These are phyloP conservation scores for Volvariella volvacea DNA, from an alignment of 1,284 basidiomycete species.

Conservation along the genomic window DNA sequence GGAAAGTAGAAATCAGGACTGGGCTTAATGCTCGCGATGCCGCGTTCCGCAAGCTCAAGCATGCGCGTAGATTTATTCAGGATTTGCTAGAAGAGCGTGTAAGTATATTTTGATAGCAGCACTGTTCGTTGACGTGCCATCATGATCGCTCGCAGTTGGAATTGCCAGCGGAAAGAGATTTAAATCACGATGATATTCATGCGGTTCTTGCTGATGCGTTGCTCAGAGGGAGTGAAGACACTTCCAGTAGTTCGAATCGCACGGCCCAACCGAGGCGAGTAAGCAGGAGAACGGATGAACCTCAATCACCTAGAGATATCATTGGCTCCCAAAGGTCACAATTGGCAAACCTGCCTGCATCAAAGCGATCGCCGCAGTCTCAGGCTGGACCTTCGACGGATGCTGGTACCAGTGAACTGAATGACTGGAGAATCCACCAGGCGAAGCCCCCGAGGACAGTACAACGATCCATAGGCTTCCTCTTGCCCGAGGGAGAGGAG, in stretches of 20 bases:
- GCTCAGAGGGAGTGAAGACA: not conserved
- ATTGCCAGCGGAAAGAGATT: not conserved
- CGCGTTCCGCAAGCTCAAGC: constrained; percentile 28
- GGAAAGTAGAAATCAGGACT: constrained; percentile 20
- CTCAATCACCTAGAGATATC: too few species aligned
- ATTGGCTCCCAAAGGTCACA: too few species aligned
- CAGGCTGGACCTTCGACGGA: too few species aligned
- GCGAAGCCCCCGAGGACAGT: too few species aligned
- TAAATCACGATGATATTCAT: not conserved
- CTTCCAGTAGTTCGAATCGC: not conserved
- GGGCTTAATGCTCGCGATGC: constrained; percentile 23
- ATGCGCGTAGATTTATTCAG: constrained; percentile 29
- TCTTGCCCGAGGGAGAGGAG: too few species aligned
- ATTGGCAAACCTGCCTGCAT: too few species aligned
- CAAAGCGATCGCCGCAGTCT: too few species aligned
- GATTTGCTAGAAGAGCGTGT: constrained; percentile 36
- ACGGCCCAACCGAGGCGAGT: not conserved
- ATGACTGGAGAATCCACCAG: too few species aligned
- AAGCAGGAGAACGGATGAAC: not conserved
- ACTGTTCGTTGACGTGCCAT: not conserved
- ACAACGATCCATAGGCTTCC: too few species aligned
- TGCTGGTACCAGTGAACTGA: too few species aligned
- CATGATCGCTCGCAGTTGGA: not conserved
- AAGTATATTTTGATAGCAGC: too few species aligned
- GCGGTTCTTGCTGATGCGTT: not conserved